Evolutionary conservation across 371 early-diverging fungal species (phyloP).

Genomic region (Mucor plumbeus): DNA sequence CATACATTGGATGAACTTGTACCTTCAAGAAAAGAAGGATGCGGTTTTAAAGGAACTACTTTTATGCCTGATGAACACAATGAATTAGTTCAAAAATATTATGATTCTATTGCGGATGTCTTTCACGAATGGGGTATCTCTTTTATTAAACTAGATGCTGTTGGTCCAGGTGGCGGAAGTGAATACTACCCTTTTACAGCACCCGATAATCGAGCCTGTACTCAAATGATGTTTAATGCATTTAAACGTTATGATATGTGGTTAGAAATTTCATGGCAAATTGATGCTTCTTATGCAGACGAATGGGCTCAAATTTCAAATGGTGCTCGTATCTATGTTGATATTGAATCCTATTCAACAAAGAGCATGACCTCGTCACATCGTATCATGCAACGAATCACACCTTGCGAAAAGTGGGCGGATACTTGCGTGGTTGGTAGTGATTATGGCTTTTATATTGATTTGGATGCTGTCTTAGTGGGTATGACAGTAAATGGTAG

Average conservation of each 20-base stretch:
- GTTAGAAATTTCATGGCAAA: conserved; percentile 53
- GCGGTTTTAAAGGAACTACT: conserved; percentile 46
- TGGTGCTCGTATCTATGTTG: conserved; percentile 45
- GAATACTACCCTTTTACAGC: conserved; percentile 35
- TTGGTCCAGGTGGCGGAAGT: conserved; percentile 48
- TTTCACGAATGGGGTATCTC: conserved; percentile 45
- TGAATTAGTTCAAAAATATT: conserved; percentile 36
- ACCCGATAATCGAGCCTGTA: conserved; percentile 45
- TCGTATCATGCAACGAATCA: conserved; percentile 50
- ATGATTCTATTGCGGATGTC: conserved; percentile 44
- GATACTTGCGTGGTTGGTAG: conserved; percentile 31
- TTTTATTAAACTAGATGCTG: conserved; percentile 51
- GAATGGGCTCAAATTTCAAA: conserved; percentile 48
- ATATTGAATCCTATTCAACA: conserved; percentile 52
- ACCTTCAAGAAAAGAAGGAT: conserved; percentile 37
- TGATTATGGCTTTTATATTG: conserved; percentile 45
- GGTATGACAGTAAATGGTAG: conserved; percentile 49
- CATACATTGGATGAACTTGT: conserved; percentile 30
- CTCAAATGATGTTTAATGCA: conserved; percentile 40
- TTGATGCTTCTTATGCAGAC: conserved; percentile 39
- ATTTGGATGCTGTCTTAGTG: conserved; percentile 48
- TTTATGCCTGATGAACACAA: conserved; percentile 49
- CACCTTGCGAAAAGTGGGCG: conserved; percentile 42
- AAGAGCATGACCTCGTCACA: conserved; percentile 47
- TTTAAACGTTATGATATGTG: conserved; percentile 38